Conservation (phyloP, 441 rosid species). For the Bruguiera hainesii region DNA sequence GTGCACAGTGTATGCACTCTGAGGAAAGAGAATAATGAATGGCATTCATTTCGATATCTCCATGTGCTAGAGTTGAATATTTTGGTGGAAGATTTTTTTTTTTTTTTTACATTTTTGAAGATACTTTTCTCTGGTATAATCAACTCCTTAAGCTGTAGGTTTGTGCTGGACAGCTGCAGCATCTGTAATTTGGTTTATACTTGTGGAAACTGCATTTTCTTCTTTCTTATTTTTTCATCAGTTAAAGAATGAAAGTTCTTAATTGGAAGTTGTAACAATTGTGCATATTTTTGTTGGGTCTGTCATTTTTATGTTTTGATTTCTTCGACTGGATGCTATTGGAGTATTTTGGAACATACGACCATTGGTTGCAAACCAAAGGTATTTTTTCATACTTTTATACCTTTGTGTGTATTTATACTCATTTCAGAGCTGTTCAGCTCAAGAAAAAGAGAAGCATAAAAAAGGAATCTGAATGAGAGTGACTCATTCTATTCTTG, state of each 20-base stretch:
- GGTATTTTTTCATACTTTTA: too few species aligned
- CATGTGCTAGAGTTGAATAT: not conserved
- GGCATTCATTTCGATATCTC: not conserved
- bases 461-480: too few species aligned
- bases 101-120: not conserved
- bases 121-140: not conserved
- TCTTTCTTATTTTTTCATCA: not conserved
- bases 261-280: not conserved
- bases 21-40: not conserved
- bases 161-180: not conserved
- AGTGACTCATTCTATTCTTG: too few species aligned
- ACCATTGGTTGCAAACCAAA: too few species aligned
- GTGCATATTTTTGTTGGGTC: slow-evolving; percentile 1
- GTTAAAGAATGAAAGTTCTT: not conserved
- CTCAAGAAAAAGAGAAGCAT: too few species aligned
- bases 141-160: not conserved
- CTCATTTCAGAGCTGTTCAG: too few species aligned
- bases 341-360: too few species aligned
- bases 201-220: not conserved
- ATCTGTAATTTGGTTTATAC: not conserved
- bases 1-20: not conserved
- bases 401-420: too few species aligned
- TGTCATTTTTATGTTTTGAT: not conserved
- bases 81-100: not conserved
- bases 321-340: not conserved